Evolutionary conservation across 257 asterid genomes (phyloP).

Genomic region (Solanum tacnaense): DNA sequence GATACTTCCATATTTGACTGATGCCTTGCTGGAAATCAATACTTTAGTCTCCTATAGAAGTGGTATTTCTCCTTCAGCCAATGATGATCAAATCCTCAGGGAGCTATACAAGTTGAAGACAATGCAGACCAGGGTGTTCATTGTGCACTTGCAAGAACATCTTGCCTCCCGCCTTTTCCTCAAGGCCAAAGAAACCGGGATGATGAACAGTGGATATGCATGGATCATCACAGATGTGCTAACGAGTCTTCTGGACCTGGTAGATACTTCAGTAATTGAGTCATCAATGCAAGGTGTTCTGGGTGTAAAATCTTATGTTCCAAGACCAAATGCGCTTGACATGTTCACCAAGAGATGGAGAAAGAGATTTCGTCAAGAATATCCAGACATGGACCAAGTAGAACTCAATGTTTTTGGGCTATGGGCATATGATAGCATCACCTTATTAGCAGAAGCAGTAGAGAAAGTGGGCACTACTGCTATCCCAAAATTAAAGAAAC

Average conservation of each 20-base stretch:
- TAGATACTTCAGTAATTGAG: conserved; percentile 17
- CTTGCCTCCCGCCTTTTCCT: conserved; percentile 29
- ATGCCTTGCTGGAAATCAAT: conserved; percentile 9
- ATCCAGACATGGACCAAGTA: conserved; percentile 21
- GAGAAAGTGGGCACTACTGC: conserved; percentile 10
- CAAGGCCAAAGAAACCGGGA: conserved; percentile 26
- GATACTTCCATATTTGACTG: conserved; percentile 1
- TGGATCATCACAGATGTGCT: conserved; percentile 40
- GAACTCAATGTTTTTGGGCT: conserved; percentile 30
- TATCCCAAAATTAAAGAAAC: background rate
- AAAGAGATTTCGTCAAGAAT: conserved; percentile 25
- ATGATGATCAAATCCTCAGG: conserved; percentile 16
- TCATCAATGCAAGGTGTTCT: conserved; percentile 46
- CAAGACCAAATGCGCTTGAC: conserved; percentile 5
- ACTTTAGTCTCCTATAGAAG: conserved; percentile 15
- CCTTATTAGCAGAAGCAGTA: conserved; percentile 23
- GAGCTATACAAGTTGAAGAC: conserved; percentile 23
- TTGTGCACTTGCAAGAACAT: conserved; percentile 24
- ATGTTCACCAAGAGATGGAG: conserved; percentile 27
- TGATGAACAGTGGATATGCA: conserved; percentile 35
- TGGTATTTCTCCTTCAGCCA: conserved; percentile 22
- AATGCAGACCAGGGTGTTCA: conserved; percentile 36
- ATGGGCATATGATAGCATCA: conserved; percentile 39
- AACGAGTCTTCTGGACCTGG: conserved; percentile 24
- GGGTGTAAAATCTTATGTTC: conserved; percentile 36